Percentiles rank a stretch among this genome's conserved stretches.
phyloP scores from a whole-genome alignment of 805 yeast genomes.

The Debaryomyces maramus region DNA sequence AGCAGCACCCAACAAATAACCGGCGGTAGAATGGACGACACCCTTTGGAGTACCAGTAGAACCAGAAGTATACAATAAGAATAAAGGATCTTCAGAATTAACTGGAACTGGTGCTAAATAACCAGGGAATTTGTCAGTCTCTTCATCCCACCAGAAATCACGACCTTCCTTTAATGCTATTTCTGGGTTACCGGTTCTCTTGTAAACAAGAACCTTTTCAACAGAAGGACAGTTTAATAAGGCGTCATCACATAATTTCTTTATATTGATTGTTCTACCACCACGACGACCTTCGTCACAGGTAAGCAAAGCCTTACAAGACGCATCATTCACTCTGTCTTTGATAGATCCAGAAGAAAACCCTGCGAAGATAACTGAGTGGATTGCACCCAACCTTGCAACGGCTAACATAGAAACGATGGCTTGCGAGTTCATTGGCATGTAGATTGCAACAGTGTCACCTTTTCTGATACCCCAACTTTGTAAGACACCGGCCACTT shows the following conservation, averaged over 20 bases:
- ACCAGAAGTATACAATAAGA: conserved; percentile 81
- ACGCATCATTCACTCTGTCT: conserved; percentile 72
- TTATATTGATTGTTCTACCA: conserved; percentile 76
- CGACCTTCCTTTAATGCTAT: conserved; percentile 53
- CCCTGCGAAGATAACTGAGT: conserved; percentile 85
- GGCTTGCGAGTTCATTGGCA: conserved; percentile 87
- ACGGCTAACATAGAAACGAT: conserved; percentile 74
- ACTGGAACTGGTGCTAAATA: conserved; percentile 76
- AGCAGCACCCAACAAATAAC: conserved; percentile 72
- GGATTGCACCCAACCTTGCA: conserved; percentile 78
- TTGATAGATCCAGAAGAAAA: conserved; percentile 70
- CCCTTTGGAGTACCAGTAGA: conserved; percentile 91
- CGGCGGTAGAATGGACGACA: conserved; percentile 79
- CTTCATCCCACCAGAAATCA: conserved; percentile 79
- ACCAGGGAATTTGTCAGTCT: conserved; percentile 61
- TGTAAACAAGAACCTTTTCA: conserved; percentile 66
- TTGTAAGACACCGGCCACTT: conserved; percentile 67
- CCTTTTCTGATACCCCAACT: conserved; percentile 73
- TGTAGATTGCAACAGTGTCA: conserved; percentile 81
- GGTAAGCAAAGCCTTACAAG: conserved; percentile 71
- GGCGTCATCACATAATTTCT: conserved; percentile 82
- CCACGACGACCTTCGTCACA: conserved; percentile 84
- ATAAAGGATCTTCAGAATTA: conserved; percentile 77
- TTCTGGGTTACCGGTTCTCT: conserved; percentile 65
- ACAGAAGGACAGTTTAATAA: conserved; percentile 65